Conservation (phyloP, 2,329 filamentous ascomycete species). For the Xylaria sp. region DNA sequence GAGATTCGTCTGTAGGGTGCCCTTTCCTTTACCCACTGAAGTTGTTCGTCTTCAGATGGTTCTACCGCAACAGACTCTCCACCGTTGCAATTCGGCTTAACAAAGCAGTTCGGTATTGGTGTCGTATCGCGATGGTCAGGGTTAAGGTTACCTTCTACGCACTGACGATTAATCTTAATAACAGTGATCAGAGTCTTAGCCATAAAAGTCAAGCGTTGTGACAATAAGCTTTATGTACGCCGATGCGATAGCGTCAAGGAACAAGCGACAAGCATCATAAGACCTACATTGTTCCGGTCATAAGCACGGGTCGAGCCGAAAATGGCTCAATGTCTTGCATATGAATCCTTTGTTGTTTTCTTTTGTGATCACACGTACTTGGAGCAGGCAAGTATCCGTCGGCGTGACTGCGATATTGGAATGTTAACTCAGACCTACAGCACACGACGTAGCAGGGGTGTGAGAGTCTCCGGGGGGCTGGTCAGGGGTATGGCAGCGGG, state of each 20-base stretch:
- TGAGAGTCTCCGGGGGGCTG: background rate
- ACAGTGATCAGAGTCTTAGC: too few species aligned
- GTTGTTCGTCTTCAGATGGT: background rate
- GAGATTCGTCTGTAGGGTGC: background rate
- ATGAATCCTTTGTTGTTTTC: background rate
- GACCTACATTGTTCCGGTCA: background rate
- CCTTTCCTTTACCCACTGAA: background rate
- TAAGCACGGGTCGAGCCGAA: background rate
- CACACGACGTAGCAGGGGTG: background rate
- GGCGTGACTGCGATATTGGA: constrained; percentile 17
- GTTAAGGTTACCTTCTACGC: background rate
- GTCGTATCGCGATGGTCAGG: background rate
- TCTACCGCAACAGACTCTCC: background rate
- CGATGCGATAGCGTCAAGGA: background rate
- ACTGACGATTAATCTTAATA: background rate
- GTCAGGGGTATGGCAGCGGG: constrained; percentile 16
- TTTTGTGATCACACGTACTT: background rate
- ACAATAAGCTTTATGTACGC: background rate
- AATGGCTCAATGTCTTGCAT: constrained; percentile 14
- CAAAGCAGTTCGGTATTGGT: background rate
- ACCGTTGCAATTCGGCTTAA: background rate
- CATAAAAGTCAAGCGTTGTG: too few species aligned
- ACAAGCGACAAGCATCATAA: background rate
- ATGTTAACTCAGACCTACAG: background rate
- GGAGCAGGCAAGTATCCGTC: background rate